Conservation (phyloP, 345 rosid species). For the Salix arbutifolia region DNA sequence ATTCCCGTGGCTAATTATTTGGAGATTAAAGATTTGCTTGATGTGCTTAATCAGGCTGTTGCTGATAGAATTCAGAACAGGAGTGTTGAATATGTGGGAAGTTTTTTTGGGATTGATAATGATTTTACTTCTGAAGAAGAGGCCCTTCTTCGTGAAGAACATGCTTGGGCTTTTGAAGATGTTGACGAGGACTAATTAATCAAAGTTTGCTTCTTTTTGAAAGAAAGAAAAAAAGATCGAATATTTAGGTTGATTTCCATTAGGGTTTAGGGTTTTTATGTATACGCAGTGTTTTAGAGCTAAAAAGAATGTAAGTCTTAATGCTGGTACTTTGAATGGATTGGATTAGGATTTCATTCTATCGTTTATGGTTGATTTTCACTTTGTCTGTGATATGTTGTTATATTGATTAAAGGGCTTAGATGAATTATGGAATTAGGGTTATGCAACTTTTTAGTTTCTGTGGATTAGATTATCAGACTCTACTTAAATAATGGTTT, state of each 20-base stretch:
- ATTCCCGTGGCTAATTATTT: constrained; percentile 34
- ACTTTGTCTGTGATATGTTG: neutral
- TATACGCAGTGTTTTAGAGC: neutral
- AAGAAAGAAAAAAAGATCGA: no score
- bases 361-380: no score
- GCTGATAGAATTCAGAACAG: constrained; percentile 36
- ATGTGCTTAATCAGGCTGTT: neutral
- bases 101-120: constrained; percentile 34
- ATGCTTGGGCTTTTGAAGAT: constrained; percentile 33
- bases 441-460: neutral
- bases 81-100: constrained; percentile 40
- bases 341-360: neutral
- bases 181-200: constrained; percentile 16
- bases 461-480: neutral
- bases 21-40: constrained; percentile 30
- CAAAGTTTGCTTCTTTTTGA: neutral
- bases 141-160: constrained; percentile 11
- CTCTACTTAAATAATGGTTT: neutral
- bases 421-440: neutral
- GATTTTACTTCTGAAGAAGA: constrained; percentile 43
- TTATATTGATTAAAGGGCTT: neutral
- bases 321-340: neutral
- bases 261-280: neutral
- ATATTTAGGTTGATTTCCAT: neutral
- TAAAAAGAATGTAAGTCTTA: neutral